Evolutionary conservation across 2,329 filamentous ascomycete species (phyloP), one percentile per base, ranked within the genome.

Genomic region (Ramichloridium luteum): DNA sequence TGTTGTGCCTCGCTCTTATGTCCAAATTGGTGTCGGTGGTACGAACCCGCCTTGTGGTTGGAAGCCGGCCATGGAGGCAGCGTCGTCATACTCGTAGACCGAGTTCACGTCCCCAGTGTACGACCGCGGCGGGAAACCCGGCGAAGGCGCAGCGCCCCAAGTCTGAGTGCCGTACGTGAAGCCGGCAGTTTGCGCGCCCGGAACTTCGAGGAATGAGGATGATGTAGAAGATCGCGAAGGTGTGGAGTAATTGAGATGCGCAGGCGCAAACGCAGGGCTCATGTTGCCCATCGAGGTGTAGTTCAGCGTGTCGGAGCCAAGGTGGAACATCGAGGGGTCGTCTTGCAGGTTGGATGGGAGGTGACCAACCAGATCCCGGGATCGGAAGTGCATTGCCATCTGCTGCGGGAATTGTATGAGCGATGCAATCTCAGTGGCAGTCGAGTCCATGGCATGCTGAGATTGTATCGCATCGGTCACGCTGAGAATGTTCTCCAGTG

Each of bases 401-500:
- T 62, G 59, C 39, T 54, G 53, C 12, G 64, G 61, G 37, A 58
- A 65, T 20, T 63, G 59, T 47, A 67, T 62, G 20, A 65, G 43
- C 35, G 58, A 54, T 2, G 58, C 55, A 38, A 64, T 59, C 6
- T 62, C 59, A 36, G 59, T 55, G 17, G 57, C 49, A 18, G 57
- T 51, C 9, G 58, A 51, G 29, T 58, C 56, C 43, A 61, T 60
- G 16, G 53, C 49, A 22, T 55, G 55, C 25, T 50, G 57, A 41
- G 38, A 52, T 46, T 54, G 83, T 60, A 82, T 72, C 13, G 75
- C 71, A 42, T 77, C 67, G 16, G 93, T 70, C 20, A 81, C 74
- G 28, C 74, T 72, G 27, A 84, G 76, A 48, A 94, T 93, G 52
- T 90, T 79, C 55, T 93, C 84, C 17, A 96, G 75, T 0, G 86